These are phyloP conservation scores for Boletus tylopilopsis DNA, from an alignment of 768 basidiomycete species.

Conservation along the genomic window DNA sequence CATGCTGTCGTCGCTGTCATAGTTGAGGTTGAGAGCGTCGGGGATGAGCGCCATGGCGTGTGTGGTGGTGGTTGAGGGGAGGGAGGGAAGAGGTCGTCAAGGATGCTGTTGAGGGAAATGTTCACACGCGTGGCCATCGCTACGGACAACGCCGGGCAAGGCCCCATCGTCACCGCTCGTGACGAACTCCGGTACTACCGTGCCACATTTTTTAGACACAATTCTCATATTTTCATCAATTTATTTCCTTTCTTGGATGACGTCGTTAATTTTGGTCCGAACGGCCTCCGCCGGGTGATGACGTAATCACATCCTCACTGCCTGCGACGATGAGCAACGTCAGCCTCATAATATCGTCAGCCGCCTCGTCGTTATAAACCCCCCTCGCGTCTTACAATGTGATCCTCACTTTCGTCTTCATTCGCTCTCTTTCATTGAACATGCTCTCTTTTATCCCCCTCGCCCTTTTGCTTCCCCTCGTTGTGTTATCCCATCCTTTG, in stretches of 20 bases:
- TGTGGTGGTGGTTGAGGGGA: slow-evolving; percentile 35
- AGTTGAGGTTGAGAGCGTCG: slow-evolving; percentile 51
- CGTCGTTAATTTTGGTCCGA: slow-evolving; percentile 10
- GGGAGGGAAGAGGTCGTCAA: slow-evolving; percentile 36
- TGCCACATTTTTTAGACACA: slow-evolving; percentile 31
- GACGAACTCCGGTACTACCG: slow-evolving; percentile 36
- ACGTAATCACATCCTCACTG: slow-evolving; percentile 23
- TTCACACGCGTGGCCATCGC: slow-evolving; percentile 40
- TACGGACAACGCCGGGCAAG: slow-evolving; percentile 41
- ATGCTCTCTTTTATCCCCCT: slow-evolving; percentile 22
- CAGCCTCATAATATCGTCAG: slow-evolving; percentile 14
- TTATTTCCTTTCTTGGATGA: slow-evolving; percentile 5
- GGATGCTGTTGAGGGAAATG: slow-evolving; percentile 40
- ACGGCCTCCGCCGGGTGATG: slow-evolving; percentile 18
- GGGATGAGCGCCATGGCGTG: slow-evolving; percentile 34
- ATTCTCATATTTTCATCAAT: slow-evolving; percentile 16
- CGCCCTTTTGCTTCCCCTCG: slow-evolving; percentile 20
- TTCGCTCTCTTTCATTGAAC: too few species aligned
- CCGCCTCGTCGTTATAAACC: slow-evolving; percentile 10
- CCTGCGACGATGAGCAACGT: slow-evolving; percentile 23
- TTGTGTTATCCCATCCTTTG: slow-evolving; percentile 19
- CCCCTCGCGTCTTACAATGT: background rate
- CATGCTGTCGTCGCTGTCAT: slow-evolving; percentile 59
- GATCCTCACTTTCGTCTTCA: too few species aligned
- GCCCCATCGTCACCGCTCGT: slow-evolving; percentile 42